These are phyloP conservation scores for Diutina ranongensis DNA, from an alignment of 1,139 yeast species.

Conservation along the genomic window DNA sequence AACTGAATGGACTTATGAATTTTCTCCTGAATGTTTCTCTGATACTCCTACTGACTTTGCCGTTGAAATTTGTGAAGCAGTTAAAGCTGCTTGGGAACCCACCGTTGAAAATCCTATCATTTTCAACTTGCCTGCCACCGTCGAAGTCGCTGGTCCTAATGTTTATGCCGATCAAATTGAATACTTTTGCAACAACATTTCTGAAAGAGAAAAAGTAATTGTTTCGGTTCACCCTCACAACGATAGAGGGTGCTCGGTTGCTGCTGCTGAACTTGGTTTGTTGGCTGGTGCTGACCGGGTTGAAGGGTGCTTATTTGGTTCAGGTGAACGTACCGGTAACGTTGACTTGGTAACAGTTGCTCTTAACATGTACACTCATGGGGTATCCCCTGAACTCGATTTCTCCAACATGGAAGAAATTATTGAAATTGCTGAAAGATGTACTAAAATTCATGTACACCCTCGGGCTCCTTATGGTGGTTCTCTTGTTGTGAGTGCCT, in stretches of 20 bases:
- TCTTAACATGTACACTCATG: slow-evolving; percentile 88
- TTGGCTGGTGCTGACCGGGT: slow-evolving; percentile 97
- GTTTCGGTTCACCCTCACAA: slow-evolving; percentile 93
- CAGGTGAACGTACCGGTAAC: slow-evolving; percentile 97
- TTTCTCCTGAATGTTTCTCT: slow-evolving; percentile 90
- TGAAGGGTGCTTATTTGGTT: slow-evolving; percentile 95
- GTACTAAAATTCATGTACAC: slow-evolving; percentile 90
- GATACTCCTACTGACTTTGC: slow-evolving; percentile 83
- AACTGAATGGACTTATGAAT: slow-evolving; percentile 84
- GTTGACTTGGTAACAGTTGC: slow-evolving; percentile 93
- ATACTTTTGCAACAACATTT: slow-evolving; percentile 66
- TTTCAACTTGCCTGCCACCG: slow-evolving; percentile 97
- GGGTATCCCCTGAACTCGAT: slow-evolving; percentile 76
- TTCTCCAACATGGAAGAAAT: slow-evolving; percentile 74
- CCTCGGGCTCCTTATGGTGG: slow-evolving; percentile 97
- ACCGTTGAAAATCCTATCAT: slow-evolving; percentile 73
- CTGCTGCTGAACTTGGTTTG: slow-evolving; percentile 90
- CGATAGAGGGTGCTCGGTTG: slow-evolving; percentile 97
- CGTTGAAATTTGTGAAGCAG: slow-evolving; percentile 87
- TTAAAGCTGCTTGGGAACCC: slow-evolving; percentile 88
- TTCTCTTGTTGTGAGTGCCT: slow-evolving; percentile 90
- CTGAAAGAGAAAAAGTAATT: slow-evolving; percentile 76
- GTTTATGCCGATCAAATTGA: slow-evolving; percentile 95
- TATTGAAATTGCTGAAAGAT: slow-evolving; percentile 80
- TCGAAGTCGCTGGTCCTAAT: slow-evolving; percentile 89